Conservation (phyloP, 2,329 filamentous ascomycete genomes). For the Fusarium udum region DNA sequence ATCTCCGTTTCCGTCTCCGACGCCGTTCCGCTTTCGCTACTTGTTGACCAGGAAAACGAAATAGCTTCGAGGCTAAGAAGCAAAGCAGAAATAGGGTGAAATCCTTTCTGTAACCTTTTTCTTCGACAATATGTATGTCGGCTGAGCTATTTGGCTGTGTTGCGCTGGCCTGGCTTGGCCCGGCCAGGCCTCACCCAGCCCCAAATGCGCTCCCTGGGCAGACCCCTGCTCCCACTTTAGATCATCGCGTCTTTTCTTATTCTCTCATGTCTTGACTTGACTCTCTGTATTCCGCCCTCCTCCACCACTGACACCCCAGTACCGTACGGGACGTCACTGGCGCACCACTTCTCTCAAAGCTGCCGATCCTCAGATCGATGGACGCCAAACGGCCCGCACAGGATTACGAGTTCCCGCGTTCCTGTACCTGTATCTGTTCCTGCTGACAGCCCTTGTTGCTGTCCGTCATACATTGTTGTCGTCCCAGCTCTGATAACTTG, state of each 20-base stretch:
- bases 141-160: conserved; percentile 1
- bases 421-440: conserved; percentile 8
- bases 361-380: conserved; percentile 44
- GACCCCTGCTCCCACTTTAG: conserved; percentile 30
- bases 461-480: neutral
- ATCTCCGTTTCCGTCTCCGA: conserved; percentile 24
- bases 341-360: conserved; percentile 33
- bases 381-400: conserved; percentile 40
- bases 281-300: conserved; percentile 8
- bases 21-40: conserved; percentile 13
- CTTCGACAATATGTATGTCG: neutral
- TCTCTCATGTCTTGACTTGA: conserved; percentile 1
- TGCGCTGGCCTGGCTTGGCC: conserved; percentile 1
- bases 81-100: neutral
- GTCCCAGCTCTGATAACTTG: neutral
- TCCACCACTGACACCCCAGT: conserved; percentile 39
- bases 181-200: conserved; percentile 13
- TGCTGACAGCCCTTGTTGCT: conserved; percentile 18
- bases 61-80: neutral
- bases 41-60: neutral
- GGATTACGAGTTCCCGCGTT: conserved; percentile 31
- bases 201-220: conserved; percentile 10
- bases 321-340: conserved; percentile 40
- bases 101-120: neutral
- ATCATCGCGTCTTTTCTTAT: conserved; percentile 29